Evolutionary conservation across 2,329 filamentous ascomycete species (phyloP).

Genomic region (Ophiostoma novo-ulmi): DNA sequence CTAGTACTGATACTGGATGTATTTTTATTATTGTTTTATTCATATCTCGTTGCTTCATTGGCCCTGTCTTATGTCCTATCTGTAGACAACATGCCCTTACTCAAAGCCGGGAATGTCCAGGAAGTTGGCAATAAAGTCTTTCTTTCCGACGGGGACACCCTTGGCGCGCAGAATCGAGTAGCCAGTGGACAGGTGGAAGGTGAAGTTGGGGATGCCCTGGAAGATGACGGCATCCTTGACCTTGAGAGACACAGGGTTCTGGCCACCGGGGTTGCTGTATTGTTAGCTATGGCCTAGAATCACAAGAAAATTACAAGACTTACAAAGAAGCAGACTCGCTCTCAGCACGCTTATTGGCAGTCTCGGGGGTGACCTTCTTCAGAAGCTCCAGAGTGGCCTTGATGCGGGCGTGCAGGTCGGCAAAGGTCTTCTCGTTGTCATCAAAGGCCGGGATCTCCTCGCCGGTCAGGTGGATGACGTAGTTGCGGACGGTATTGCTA

Average conservation of each 20-base stretch:
- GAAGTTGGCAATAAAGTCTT: slow-evolving; percentile 42
- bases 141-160: slow-evolving; percentile 55
- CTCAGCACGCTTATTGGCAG: slow-evolving; percentile 29
- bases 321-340: slow-evolving; percentile 24
- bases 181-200: slow-evolving; percentile 53
- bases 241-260: slow-evolving; percentile 22
- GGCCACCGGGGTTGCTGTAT: slow-evolving; percentile 14
- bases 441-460: slow-evolving; percentile 25
- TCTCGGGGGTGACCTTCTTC: slow-evolving; percentile 30
- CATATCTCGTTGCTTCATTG: neutral
- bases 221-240: slow-evolving; percentile 39
- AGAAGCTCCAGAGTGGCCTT: slow-evolving; percentile 32
- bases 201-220: slow-evolving; percentile 53
- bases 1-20: neutral
- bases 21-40: neutral
- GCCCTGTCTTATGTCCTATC: neutral
- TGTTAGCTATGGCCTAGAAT: slow-evolving; percentile 1
- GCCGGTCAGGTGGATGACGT: slow-evolving; percentile 32
- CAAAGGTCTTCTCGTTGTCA: slow-evolving; percentile 35
- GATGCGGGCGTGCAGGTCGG: slow-evolving; percentile 33
- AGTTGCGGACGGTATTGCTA: slow-evolving; percentile 31
- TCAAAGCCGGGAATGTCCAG: slow-evolving; percentile 20
- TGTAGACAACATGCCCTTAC: neutral
- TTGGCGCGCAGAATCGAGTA: slow-evolving; percentile 53
- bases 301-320: neutral